Percentiles rank a stretch among this genome's conserved stretches.
Evolutionary conservation across 164 flowering plant genomes (phyloP).

Genomic region (Dillenia turbinata): DNA sequence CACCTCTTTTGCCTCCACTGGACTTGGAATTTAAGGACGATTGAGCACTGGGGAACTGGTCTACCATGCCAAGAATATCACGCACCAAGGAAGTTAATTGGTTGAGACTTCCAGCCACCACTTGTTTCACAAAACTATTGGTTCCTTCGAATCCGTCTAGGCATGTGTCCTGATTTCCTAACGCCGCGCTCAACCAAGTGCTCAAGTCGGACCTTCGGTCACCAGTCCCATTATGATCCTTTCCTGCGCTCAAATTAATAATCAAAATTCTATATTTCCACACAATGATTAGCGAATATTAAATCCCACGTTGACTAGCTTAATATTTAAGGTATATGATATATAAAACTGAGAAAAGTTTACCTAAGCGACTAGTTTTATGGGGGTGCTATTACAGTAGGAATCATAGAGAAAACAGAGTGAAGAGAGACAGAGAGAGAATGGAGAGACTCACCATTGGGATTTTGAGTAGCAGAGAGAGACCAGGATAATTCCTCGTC

Average conservation of each 20-base stretch:
- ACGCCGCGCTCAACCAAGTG: slow-evolving; percentile 79
- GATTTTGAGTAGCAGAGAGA: slow-evolving; percentile 43
- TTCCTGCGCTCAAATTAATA: slow-evolving; percentile 25
- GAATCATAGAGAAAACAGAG: background rate
- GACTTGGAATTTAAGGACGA: background rate
- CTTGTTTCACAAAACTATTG: slow-evolving; percentile 29
- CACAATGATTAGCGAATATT: too few species aligned
- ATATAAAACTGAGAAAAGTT: too few species aligned
- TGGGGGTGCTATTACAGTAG: too few species aligned
- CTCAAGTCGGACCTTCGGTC: slow-evolving; percentile 41
- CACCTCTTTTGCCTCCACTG: slow-evolving; percentile 6
- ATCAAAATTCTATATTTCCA: background rate
- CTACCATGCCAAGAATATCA: slow-evolving; percentile 44
- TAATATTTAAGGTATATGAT: too few species aligned
- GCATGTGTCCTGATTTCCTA: slow-evolving; percentile 80
- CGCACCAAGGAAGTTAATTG: slow-evolving; percentile 44
- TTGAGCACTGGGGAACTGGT: background rate
- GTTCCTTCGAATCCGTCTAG: slow-evolving; percentile 82
- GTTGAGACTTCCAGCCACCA: slow-evolving; percentile 42
- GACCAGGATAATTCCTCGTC: slow-evolving; percentile 56
- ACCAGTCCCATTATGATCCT: slow-evolving; percentile 43
- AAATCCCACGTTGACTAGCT: too few species aligned
- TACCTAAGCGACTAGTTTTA: too few species aligned
- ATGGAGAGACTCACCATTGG: slow-evolving; percentile 28
- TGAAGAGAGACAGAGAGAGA: background rate